Percentiles rank a stretch among this genome's conserved stretches.
Conservation (phyloP, 495 filamentous ascomycete species). For the Daldinia bambusicola region DNA sequence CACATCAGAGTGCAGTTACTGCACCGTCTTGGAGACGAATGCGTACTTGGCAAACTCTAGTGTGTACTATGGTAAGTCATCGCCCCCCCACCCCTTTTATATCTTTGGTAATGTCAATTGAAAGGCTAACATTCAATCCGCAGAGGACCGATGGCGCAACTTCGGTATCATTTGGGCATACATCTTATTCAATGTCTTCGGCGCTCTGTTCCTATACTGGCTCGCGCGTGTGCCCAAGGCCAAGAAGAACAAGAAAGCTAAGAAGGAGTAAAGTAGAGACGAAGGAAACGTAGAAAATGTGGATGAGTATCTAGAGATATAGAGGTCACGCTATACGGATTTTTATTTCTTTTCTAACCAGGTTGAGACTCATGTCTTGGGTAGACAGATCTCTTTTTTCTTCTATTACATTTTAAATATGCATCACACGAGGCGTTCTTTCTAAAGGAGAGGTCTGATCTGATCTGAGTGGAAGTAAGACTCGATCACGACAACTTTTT, state of each 20-base stretch:
- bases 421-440: slow-evolving; percentile 25
- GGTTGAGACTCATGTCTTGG: background rate
- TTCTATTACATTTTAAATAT: slow-evolving; percentile 14
- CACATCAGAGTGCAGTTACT: slow-evolving; percentile 68
- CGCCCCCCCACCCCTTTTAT: slow-evolving; percentile 2
- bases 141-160: slow-evolving; percentile 71
- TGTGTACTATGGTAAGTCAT: slow-evolving; percentile 58
- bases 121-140: slow-evolving; percentile 21
- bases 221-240: slow-evolving; percentile 78
- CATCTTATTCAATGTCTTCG: slow-evolving; percentile 80
- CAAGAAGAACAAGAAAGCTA: slow-evolving; percentile 56
- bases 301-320: background rate
- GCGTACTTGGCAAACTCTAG: slow-evolving; percentile 64
- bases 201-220: slow-evolving; percentile 81
- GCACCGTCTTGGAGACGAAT: slow-evolving; percentile 69
- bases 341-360: background rate
- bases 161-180: slow-evolving; percentile 76
- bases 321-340: background rate
- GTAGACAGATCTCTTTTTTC: slow-evolving; percentile 1
- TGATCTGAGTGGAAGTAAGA: background rate
- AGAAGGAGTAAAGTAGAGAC: slow-evolving; percentile 42
- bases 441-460: slow-evolving; percentile 5
- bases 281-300: background rate
- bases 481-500: background rate
- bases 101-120: background rate